A percentile compares a stretch with the other conserved stretches of the same genome.
These are phyloP conservation scores for Saksenaea oblongispora DNA, from an alignment of 371 early-diverging fungal species.

Conservation along the genomic window DNA sequence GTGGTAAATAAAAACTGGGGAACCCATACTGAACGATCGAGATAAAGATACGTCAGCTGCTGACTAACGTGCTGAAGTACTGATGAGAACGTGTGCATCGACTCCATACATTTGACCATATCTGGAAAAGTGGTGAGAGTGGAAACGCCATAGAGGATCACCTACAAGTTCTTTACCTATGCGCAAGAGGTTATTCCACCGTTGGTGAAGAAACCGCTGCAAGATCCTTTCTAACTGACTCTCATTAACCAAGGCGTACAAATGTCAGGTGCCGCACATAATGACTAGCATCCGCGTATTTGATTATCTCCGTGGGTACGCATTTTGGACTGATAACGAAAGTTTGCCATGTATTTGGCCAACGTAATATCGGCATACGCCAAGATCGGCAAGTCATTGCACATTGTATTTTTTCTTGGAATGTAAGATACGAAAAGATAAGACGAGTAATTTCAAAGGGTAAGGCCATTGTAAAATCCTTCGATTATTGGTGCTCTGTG, in stretches of 20 bases:
- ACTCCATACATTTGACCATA: not conserved
- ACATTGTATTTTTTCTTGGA: not conserved
- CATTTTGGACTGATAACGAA: not conserved
- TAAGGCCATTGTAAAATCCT: not conserved
- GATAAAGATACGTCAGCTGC: not conserved
- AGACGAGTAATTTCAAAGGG: not conserved
- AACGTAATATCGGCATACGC: not conserved
- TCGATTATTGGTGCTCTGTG: not conserved
- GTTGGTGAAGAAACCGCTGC: not conserved
- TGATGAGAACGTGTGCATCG: not conserved
- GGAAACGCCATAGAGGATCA: not conserved
- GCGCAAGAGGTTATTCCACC: not conserved
- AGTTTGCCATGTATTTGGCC: not conserved
- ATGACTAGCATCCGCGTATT: not conserved
- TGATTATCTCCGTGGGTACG: not conserved
- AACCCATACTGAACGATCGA: not conserved
- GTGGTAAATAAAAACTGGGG: not conserved
- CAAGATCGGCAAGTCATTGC: not conserved
- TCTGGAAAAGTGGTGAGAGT: not conserved
- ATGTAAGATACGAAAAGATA: not conserved
- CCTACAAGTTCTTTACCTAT: not conserved
- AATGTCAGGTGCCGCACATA: not conserved
- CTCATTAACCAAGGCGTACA: not conserved
- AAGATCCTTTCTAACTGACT: not conserved
- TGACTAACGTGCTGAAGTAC: not conserved